Percentiles rank a stretch among this genome's conserved stretches.
These are phyloP conservation scores for Kwoniella bestiolae DNA, from an alignment of 768 basidiomycete species.

Conservation along the genomic window DNA sequence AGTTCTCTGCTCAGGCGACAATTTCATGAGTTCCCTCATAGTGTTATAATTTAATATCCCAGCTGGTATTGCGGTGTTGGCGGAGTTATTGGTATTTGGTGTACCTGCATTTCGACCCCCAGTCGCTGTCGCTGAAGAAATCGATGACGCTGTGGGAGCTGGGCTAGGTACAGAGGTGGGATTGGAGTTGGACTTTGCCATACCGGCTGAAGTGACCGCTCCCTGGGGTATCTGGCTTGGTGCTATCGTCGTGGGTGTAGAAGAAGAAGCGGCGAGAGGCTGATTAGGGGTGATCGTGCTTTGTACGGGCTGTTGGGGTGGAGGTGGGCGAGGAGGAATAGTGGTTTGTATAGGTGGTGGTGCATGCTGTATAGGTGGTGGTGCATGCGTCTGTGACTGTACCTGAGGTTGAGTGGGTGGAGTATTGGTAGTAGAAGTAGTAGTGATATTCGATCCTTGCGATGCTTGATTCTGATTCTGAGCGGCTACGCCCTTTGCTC, in stretches of 20 bases:
- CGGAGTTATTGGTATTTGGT: background rate
- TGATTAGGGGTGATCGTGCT: background rate
- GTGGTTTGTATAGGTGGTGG: background rate
- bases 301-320: background rate
- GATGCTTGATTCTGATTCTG: background rate
- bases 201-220: slow-evolving; percentile 7
- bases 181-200: background rate
- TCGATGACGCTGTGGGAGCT: background rate
- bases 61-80: background rate
- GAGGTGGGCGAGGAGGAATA: background rate
- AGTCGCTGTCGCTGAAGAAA: background rate
- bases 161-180: background rate
- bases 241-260: background rate
- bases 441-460: background rate
- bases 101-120: background rate
- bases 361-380: background rate
- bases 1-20: background rate
- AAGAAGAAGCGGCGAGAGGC: background rate
- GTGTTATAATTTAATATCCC: slow-evolving; percentile 10
- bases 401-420: background rate
- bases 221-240: slow-evolving; percentile 3
- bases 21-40: slow-evolving; percentile 9
- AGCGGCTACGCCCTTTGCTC: background rate
- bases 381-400: background rate
- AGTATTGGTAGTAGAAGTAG: background rate